A percentile compares a stretch with the other conserved stretches of the same genome.
phyloP scores from a whole-genome alignment of 257 asterid species.

The Schizonepeta tenuifolia region DNA sequence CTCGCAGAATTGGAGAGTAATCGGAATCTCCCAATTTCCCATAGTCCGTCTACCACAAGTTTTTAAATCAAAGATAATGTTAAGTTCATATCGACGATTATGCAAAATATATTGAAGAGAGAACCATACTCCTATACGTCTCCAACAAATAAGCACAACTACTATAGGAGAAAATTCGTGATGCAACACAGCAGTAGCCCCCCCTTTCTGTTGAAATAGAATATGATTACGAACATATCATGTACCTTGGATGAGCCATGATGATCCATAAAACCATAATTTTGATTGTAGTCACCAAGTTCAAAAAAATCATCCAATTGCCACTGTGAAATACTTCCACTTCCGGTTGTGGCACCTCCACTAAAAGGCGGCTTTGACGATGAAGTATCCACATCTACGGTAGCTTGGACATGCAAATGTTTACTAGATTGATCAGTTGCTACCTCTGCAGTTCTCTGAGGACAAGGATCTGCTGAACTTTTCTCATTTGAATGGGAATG shows the following conservation, averaged over 20 bases:
- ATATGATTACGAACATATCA: too few species aligned
- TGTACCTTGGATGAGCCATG: constrained; percentile 72
- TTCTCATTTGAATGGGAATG: constrained; percentile 44
- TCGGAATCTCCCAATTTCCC: constrained; percentile 61
- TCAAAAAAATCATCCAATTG: constrained; percentile 80
- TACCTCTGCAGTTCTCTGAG: constrained; percentile 32
- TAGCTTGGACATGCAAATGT: constrained; percentile 41
- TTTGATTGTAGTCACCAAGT: constrained; percentile 56
- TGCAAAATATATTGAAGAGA: too few species aligned
- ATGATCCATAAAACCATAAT: constrained; percentile 53
- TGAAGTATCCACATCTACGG: constrained; percentile 37
- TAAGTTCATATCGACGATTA: too few species aligned
- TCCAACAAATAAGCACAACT: too few species aligned
- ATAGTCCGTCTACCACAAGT: constrained; percentile 27
- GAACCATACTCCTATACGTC: too few species aligned
- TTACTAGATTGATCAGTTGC: constrained; percentile 44
- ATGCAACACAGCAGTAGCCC: too few species aligned
- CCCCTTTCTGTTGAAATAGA: too few species aligned
- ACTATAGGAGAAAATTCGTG: too few species aligned
- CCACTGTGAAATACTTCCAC: constrained; percentile 72
- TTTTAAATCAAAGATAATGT: neutral
- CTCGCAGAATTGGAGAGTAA: constrained; percentile 49
- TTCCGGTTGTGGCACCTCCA: constrained; percentile 71
- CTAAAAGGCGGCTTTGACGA: constrained; percentile 42
- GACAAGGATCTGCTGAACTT: constrained; percentile 38